Base-by-base conservation (phyloP, 805 yeast species). In the Candida orba region DNA sequence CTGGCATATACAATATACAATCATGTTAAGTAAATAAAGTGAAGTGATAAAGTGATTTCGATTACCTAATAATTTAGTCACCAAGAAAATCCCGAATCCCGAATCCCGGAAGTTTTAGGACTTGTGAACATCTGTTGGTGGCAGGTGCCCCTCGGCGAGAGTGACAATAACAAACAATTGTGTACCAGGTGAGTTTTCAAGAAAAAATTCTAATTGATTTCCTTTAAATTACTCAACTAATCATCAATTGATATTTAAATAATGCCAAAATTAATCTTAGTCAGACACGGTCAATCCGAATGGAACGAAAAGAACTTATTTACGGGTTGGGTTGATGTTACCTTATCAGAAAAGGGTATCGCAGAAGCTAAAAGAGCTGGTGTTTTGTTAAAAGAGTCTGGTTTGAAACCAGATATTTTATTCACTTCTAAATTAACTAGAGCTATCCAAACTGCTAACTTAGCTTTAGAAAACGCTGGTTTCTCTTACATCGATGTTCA, bases 221-320 rank as follows among this genome's bases (percentile, higher is more conserved):
- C 22, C 14, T 27, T 27, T 10, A 10, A 20, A 4, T 20, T 27
- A 10, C 29, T 27, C 6, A 27, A 8, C 8, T 10, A 12, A 27
- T 27, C 29, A 27, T 27, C 14, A 27, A 20, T 34, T 20, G 8
- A 20, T 10, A 6, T 15, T 5, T 8, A 13, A 12, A 20, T 8
- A 12, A 37, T 69, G 73, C 72, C 73, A 62, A 88, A 85, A 71
- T 77, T 90, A 69, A 81, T 90, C 65, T 77, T 90, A 66, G 89
- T 91, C 58, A 90, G 98, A 78, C 98, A 90, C 90, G 98, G 98
- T 62, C 96, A 91, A 78, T 86, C 95, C 73, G 97, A 87, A 70
- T 90, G 98, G 98, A 90, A 90, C 72, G 95, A 88, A 71, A 87
- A 88, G 77, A 91, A 90, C 79, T 77, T 90, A 58, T 90, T 90